These are phyloP conservation scores for Skeletonema grethae DNA, from an alignment of 108 stramenopile species.

Conservation along the genomic window DNA sequence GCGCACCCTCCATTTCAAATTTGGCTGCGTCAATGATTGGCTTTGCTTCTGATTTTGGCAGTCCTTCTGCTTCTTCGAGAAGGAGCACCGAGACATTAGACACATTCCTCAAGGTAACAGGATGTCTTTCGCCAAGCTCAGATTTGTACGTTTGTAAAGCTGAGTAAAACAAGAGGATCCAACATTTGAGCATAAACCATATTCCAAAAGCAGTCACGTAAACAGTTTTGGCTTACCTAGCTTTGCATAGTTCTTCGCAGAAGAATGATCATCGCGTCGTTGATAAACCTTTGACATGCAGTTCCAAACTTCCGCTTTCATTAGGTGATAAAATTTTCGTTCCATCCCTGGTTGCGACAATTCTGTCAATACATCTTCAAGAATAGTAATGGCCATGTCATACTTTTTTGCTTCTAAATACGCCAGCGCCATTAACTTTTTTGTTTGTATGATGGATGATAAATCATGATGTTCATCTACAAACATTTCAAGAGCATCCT, in stretches of 20 bases:
- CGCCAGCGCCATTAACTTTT: conserved; percentile 33
- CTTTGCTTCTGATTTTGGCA: conserved; percentile 27
- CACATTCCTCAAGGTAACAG: conserved; percentile 32
- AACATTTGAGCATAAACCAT: neutral
- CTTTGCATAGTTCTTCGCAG: conserved; percentile 47
- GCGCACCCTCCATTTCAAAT: conserved; percentile 41
- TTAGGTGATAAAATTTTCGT: conserved; percentile 12
- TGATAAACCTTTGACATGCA: conserved; percentile 33
- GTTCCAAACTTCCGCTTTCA: conserved; percentile 41
- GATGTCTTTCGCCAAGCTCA: conserved; percentile 36
- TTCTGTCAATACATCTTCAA: conserved; percentile 37
- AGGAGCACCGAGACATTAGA: conserved; percentile 45
- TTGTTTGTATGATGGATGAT: conserved; percentile 18
- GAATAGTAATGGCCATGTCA: conserved; percentile 27
- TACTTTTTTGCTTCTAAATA: conserved; percentile 18
- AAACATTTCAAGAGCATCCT: conserved; percentile 24
- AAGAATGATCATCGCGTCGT: conserved; percentile 24
- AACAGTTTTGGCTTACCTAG: conserved; percentile 22
- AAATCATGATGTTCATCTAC: conserved; percentile 16
- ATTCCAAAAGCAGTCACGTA: neutral
- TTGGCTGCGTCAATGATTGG: conserved; percentile 50
- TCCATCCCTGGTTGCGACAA: conserved; percentile 17
- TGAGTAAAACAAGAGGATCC: neutral
- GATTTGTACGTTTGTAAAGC: conserved; percentile 38
- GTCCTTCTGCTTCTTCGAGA: conserved; percentile 42